These are phyloP conservation scores for Leccinum broughii DNA, from an alignment of 768 basidiomycete genomes.

Conservation along the genomic window DNA sequence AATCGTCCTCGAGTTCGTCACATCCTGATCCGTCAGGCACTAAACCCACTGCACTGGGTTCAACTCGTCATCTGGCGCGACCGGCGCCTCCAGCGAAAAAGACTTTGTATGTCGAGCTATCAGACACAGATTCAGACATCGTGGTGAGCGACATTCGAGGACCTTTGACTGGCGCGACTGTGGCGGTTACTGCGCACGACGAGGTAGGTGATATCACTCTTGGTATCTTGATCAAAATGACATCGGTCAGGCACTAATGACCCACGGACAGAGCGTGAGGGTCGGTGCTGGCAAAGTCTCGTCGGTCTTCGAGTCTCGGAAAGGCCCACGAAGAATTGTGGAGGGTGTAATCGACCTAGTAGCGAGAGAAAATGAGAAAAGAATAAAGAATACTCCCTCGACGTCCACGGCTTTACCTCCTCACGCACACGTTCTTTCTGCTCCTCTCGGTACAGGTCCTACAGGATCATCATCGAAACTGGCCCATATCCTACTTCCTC, in stretches of 20 bases:
- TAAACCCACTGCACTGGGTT: neutral
- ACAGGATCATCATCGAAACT: slow-evolving; percentile 17
- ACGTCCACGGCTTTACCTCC: neutral
- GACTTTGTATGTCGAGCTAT: slow-evolving; percentile 24
- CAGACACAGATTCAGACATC: slow-evolving; percentile 25
- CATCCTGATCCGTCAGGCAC: neutral
- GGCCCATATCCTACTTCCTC: slow-evolving; percentile 10
- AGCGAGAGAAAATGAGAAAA: slow-evolving; percentile 2
- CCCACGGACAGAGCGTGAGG: slow-evolving; percentile 6
- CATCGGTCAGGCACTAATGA: neutral
- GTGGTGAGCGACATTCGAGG: slow-evolving; percentile 17
- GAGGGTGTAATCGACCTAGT: slow-evolving; percentile 8
- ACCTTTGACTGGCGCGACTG: neutral
- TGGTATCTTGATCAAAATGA: neutral
- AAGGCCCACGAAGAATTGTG: neutral
- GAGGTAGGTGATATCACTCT: slow-evolving; percentile 4
- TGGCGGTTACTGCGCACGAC: neutral
- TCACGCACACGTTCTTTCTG: slow-evolving; percentile 1
- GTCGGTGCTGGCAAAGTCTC: neutral
- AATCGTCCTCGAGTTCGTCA: slow-evolving; percentile 9
- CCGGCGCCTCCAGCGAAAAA: slow-evolving; percentile 10
- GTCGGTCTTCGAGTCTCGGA: neutral
- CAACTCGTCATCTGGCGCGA: neutral
- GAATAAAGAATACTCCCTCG: slow-evolving; percentile 3
- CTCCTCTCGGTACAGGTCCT: neutral